phyloP scores from a whole-genome alignment of 2,329 filamentous ascomycete genomes.

The Colletotrichum sp. region DNA sequence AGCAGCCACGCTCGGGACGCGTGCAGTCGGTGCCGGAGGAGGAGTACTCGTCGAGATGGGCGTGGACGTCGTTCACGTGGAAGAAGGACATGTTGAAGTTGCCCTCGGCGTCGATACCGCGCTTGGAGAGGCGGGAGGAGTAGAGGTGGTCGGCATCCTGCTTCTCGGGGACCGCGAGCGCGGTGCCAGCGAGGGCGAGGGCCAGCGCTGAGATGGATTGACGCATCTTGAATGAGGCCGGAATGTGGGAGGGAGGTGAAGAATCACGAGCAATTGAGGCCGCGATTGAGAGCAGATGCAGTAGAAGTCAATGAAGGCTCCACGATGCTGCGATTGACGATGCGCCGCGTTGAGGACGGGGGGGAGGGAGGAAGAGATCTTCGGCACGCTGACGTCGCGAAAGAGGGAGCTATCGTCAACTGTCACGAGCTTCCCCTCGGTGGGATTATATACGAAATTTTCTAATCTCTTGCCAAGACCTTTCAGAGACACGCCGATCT shows the following conservation, averaged over 20 bases:
- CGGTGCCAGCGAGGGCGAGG: slow-evolving; percentile 30
- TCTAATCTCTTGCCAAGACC: not conserved
- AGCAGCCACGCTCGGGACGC: slow-evolving; percentile 61
- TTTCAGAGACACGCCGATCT: not conserved
- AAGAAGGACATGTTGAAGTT: slow-evolving; percentile 69
- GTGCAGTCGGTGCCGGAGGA: slow-evolving; percentile 68
- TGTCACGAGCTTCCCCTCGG: not conserved
- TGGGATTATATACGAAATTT: not conserved
- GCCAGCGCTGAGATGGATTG: slow-evolving; percentile 11
- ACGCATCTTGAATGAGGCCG: not conserved
- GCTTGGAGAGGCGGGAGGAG: slow-evolving; percentile 54
- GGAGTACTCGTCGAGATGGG: slow-evolving; percentile 68
- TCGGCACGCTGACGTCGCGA: not conserved
- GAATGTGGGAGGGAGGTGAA: not conserved
- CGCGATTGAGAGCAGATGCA: not conserved
- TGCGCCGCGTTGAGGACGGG: not conserved
- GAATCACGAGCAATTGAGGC: not conserved
- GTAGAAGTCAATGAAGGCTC: slow-evolving; percentile 5
- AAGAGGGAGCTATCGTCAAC: not conserved
- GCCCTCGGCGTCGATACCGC: slow-evolving; percentile 51
- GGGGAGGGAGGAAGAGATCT: not conserved
- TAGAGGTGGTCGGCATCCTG: slow-evolving; percentile 51
- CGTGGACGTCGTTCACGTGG: slow-evolving; percentile 73
- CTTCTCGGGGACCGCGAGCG: slow-evolving; percentile 30
- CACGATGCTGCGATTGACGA: not conserved